Evolutionary conservation across 192 early-diverging fungal species (phyloP).

Genomic region (Backusella tuberculispora): DNA sequence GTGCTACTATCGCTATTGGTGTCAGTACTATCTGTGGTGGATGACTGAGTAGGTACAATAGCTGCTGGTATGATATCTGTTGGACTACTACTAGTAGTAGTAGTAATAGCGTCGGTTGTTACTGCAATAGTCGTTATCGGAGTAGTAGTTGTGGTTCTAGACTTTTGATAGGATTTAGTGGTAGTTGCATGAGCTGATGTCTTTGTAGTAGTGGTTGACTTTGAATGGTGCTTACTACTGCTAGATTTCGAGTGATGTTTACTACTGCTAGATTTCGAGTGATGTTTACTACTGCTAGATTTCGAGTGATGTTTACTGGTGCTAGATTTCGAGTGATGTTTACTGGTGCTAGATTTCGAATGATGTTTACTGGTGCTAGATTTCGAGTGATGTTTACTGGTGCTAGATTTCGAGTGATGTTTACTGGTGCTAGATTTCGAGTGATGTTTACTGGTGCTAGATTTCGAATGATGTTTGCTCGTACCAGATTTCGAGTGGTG

Average conservation of each 20-base stretch:
- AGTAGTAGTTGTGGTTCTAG: constrained; percentile 6
- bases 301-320: no score
- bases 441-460: no score
- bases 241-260: neutral
- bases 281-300: no score
- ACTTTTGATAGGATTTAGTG: constrained; percentile 22
- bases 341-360: no score
- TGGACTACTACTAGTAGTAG: neutral
- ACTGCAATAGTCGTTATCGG: neutral
- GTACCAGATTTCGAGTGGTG: no score
- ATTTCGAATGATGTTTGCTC: no score
- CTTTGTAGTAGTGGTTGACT: neutral
- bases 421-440: no score
- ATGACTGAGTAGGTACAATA: neutral
- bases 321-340: no score
- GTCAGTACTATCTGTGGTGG: constrained; percentile 2
- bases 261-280: neutral
- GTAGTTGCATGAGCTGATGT: neutral
- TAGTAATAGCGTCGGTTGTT: constrained; percentile 5
- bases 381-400: no score
- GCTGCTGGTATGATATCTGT: neutral
- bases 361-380: no score
- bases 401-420: no score
- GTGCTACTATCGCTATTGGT: constrained; percentile 2
- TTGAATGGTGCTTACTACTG: neutral